These are phyloP conservation scores for Vinca minor DNA, from an alignment of 257 asterid genomes.

Conservation along the genomic window DNA sequence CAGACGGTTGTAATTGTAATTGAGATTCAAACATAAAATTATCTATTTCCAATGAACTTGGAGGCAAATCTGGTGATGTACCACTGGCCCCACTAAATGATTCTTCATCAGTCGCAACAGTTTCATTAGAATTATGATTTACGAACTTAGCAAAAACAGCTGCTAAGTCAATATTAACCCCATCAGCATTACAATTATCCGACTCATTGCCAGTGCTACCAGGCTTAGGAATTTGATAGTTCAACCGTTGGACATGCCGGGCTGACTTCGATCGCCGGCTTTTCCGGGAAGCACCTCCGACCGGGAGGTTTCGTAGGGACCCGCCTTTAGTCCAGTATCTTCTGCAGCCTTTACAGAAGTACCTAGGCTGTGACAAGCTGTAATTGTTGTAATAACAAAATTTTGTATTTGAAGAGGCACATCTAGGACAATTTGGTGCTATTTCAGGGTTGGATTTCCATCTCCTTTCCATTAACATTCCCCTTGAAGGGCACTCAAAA, in stretches of 20 bases:
- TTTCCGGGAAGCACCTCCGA: constrained; percentile 76
- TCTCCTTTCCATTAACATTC: constrained; percentile 30
- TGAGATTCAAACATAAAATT: constrained; percentile 26
- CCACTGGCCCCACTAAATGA: constrained; percentile 39
- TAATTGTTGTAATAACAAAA: constrained; percentile 88
- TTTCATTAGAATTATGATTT: constrained; percentile 30
- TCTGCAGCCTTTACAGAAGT: constrained; percentile 73
- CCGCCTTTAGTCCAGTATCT: constrained; percentile 94
- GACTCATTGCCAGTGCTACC: neutral
- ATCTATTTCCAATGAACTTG: constrained; percentile 25
- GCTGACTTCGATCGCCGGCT: constrained; percentile 44
- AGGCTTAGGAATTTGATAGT: constrained; percentile 6
- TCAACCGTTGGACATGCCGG: neutral
- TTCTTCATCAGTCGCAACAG: too few species aligned
- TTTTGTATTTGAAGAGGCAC: constrained; percentile 78
- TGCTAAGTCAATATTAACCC: constrained; percentile 54
- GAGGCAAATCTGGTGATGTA: constrained; percentile 25
- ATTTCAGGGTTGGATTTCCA: constrained; percentile 43
- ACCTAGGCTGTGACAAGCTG: constrained; percentile 71
- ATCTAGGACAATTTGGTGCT: constrained; percentile 77
- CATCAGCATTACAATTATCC: neutral
- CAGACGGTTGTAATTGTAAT: constrained; percentile 18
- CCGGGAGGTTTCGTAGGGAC: constrained; percentile 60
- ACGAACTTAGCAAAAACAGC: constrained; percentile 67
- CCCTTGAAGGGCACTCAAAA: constrained; percentile 30